Evolutionary conservation across 768 basidiomycete genomes (phyloP).

Genomic region (Peribolospora kevripleyi): DNA sequence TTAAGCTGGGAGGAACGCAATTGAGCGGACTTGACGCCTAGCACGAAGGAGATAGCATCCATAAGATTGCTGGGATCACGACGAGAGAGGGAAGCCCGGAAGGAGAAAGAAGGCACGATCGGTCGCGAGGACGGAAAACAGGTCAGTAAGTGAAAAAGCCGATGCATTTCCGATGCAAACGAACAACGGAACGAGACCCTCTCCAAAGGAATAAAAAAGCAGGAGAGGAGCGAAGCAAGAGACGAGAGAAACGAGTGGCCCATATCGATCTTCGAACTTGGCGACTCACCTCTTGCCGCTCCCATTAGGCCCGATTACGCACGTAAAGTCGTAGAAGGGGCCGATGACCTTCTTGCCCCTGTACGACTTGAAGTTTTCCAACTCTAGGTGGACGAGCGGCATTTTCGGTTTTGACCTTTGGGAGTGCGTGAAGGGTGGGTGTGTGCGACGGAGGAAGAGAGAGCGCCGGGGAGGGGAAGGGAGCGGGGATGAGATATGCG

Average conservation of each 20-base stretch:
- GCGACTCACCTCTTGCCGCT: conserved; percentile 46
- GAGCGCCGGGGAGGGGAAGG: conserved; percentile 6
- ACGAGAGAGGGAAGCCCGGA: too few relatives aligned
- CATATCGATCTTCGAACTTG: too few relatives aligned
- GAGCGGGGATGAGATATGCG: conserved; percentile 3
- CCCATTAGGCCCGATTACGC: conserved; percentile 93
- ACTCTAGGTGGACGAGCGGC: conserved; percentile 29
- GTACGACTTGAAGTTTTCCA: conserved; percentile 95
- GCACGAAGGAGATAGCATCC: conserved; percentile 98
- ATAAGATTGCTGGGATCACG: conserved; percentile 45
- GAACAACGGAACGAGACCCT: too few relatives aligned
- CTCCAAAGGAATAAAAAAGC: too few relatives aligned
- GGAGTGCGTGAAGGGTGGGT: background rate
- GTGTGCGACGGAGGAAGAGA: conserved; percentile 3
- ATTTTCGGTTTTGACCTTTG: too few relatives aligned
- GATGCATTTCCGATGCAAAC: too few relatives aligned
- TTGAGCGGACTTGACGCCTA: conserved; percentile 83
- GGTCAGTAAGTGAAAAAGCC: too few relatives aligned
- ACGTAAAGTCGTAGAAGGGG: conserved; percentile 80
- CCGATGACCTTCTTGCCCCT: conserved; percentile 53
- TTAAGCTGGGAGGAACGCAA: conserved; percentile 79
- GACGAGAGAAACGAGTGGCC: too few relatives aligned
- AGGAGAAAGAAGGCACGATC: too few relatives aligned
- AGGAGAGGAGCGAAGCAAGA: too few relatives aligned
- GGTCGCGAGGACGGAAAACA: too few relatives aligned